These are phyloP conservation scores for Teunomyces lycoperdinae DNA, from an alignment of 805 yeast genomes.

Conservation along the genomic window DNA sequence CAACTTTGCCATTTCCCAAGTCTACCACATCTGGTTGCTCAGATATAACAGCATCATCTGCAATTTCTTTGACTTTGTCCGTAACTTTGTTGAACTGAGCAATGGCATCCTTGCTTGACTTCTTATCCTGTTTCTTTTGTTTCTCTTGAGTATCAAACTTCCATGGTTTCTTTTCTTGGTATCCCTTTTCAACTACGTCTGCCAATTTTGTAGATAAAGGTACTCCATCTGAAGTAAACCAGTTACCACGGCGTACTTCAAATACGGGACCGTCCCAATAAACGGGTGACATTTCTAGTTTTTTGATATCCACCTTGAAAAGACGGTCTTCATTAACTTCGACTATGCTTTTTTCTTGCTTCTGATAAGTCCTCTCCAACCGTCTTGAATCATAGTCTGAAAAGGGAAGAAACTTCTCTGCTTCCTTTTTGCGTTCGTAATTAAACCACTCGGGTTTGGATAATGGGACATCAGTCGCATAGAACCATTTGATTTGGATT, in stretches of 20 bases:
- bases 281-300: constrained; percentile 58
- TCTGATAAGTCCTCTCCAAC: constrained; percentile 52
- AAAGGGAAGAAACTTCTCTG: constrained; percentile 68
- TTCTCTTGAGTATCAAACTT: not conserved
- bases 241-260: constrained; percentile 78
- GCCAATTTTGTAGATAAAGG: constrained; percentile 56
- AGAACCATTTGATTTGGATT: constrained; percentile 60
- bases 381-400: constrained; percentile 57
- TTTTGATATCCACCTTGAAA: constrained; percentile 63
- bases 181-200: constrained; percentile 58
- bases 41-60: constrained; percentile 12
- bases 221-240: constrained; percentile 63
- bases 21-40: constrained; percentile 30
- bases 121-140: constrained; percentile 1
- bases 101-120: constrained; percentile 14
- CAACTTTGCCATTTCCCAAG: constrained; percentile 32
- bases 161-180: constrained; percentile 24
- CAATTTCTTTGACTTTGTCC: constrained; percentile 3
- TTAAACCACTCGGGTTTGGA: constrained; percentile 61
- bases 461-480: constrained; percentile 76
- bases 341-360: constrained; percentile 22
- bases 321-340: constrained; percentile 80
- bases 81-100: constrained; percentile 17
- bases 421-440: constrained; percentile 48
- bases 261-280: constrained; percentile 89